phyloP scores from a whole-genome alignment of 148 eudicot species.

The Selenicereus undatus region DNA sequence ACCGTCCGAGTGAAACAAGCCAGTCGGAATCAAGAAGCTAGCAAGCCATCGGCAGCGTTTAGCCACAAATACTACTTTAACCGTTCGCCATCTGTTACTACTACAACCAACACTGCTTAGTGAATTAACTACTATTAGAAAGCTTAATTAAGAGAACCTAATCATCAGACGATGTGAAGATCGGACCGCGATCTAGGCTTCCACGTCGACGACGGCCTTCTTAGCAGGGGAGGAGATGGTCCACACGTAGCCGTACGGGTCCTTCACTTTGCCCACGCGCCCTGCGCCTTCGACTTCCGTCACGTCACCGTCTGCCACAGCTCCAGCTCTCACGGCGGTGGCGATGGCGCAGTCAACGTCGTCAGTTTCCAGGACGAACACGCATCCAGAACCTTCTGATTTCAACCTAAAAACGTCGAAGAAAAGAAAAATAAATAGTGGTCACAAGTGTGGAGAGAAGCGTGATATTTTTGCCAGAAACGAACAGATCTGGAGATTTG shows the following conservation, averaged over 20 bases:
- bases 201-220: constrained; percentile 31
- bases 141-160: neutral
- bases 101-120: neutral
- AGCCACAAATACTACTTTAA: no score
- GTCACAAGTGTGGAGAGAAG: no score
- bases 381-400: constrained; percentile 31
- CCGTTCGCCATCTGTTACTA: no score
- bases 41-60: neutral
- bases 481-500: constrained; percentile 9
- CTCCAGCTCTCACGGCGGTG: constrained; percentile 69
- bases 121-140: neutral
- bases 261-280: constrained; percentile 65
- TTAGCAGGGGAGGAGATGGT: constrained; percentile 45
- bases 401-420: constrained; percentile 29
- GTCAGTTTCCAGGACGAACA: constrained; percentile 56
- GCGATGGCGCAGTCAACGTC: constrained; percentile 54
- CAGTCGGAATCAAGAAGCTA: constrained; percentile 13
- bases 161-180: neutral
- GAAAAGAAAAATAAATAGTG: neutral
- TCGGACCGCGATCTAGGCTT: constrained; percentile 32
- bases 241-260: constrained; percentile 73
- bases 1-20: neutral
- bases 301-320: constrained; percentile 49
- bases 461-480: constrained; percentile 4
- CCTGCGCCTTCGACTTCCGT: constrained; percentile 48